Evolutionary conservation across 2,329 filamentous ascomycete genomes (phyloP).

Genomic region (Trichoderma sp.): DNA sequence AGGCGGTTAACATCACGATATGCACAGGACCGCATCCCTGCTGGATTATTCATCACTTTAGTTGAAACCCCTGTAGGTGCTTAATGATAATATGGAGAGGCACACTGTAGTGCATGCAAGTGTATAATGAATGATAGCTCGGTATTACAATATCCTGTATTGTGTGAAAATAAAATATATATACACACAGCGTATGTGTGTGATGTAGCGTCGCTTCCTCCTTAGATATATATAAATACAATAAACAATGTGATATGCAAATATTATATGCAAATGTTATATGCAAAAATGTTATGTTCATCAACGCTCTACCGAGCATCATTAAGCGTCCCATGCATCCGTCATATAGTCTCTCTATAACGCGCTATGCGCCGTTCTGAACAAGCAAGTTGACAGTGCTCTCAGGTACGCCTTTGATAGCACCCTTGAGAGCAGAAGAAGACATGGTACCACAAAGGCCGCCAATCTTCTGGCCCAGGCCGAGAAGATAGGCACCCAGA

Average conservation of each 20-base stretch:
- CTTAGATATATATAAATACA: background rate
- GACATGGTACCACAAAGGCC: conserved; percentile 52
- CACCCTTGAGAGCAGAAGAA: conserved; percentile 44
- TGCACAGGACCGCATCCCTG: too few species aligned
- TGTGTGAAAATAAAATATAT: background rate
- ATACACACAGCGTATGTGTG: background rate
- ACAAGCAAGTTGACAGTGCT: conserved; percentile 55
- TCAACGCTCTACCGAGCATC: background rate
- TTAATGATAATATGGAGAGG: too few species aligned
- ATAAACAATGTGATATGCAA: background rate
- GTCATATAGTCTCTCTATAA: background rate
- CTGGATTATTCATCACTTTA: too few species aligned
- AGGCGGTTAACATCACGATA: too few species aligned
- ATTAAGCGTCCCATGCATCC: background rate
- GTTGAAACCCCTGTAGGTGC: too few species aligned
- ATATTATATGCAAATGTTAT: background rate
- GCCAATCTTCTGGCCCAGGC: conserved; percentile 45
- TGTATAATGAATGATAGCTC: too few species aligned
- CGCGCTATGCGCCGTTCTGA: conserved; percentile 50
- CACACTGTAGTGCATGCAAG: too few species aligned
- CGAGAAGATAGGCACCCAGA: conserved; percentile 51
- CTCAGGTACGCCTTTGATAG: conserved; percentile 44
- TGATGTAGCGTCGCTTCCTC: background rate
- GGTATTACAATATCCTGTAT: too few species aligned
- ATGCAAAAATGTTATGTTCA: background rate